These are phyloP conservation scores for Magnusiomyces clavatus DNA, from an alignment of 1,139 yeast genomes.

Conservation along the genomic window DNA sequence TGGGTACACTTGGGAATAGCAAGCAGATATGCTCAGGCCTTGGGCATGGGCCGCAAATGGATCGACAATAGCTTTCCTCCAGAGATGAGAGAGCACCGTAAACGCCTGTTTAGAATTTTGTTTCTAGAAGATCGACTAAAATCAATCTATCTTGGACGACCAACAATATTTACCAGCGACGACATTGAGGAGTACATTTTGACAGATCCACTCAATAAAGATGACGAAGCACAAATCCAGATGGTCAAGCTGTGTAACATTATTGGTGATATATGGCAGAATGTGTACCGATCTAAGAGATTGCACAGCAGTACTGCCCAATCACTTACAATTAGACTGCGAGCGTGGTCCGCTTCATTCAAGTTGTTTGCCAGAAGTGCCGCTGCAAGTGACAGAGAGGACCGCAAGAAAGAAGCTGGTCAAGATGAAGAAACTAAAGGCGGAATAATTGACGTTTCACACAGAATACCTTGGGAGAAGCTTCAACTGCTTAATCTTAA, in stretches of 20 bases:
- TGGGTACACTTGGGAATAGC: slow-evolving; percentile 36
- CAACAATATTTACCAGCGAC: slow-evolving; percentile 35
- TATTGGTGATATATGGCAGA: slow-evolving; percentile 10
- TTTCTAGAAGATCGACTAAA: slow-evolving; percentile 38
- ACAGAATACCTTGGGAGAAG: slow-evolving; percentile 20
- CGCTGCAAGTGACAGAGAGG: neutral
- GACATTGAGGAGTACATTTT: slow-evolving; percentile 38
- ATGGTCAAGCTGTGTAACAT: slow-evolving; percentile 10
- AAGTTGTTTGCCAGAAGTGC: slow-evolving; percentile 4
- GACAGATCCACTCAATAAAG: slow-evolving; percentile 14
- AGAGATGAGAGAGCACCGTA: slow-evolving; percentile 26
- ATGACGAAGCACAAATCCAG: slow-evolving; percentile 16
- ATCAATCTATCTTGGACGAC: slow-evolving; percentile 38
- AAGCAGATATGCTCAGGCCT: slow-evolving; percentile 28
- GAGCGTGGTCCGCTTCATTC: slow-evolving; percentile 26
- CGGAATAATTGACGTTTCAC: slow-evolving; percentile 12
- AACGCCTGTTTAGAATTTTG: slow-evolving; percentile 37
- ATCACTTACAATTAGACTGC: slow-evolving; percentile 15
- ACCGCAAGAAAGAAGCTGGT: neutral
- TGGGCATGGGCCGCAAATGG: slow-evolving; percentile 24
- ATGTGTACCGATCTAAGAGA: slow-evolving; percentile 10
- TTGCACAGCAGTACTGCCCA: slow-evolving; percentile 8
- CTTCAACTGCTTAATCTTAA: slow-evolving; percentile 32
- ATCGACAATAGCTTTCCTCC: slow-evolving; percentile 29
- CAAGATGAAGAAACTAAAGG: neutral